These are phyloP conservation scores for Waitea zeae DNA, from an alignment of 1,284 basidiomycete genomes.

Conservation along the genomic window DNA sequence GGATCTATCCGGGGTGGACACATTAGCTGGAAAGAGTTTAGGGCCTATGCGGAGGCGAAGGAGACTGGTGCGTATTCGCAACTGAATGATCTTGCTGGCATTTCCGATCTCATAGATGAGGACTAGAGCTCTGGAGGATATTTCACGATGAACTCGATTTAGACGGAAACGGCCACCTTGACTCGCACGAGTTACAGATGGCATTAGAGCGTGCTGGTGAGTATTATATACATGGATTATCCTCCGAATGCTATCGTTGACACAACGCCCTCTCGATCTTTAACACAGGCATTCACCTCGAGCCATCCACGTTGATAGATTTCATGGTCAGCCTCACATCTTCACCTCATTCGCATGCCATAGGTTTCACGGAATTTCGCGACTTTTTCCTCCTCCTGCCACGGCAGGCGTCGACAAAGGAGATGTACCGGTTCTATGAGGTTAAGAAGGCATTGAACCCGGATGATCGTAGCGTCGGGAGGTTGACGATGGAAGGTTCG, in stretches of 20 bases:
- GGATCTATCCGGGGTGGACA: conserved; percentile 27
- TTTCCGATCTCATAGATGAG: conserved; percentile 10
- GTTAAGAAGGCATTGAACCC: conserved; percentile 57
- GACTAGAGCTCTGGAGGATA: conserved; percentile 68
- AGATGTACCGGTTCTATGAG: conserved; percentile 81
- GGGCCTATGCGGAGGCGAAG: conserved; percentile 58
- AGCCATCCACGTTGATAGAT: conserved; percentile 49
- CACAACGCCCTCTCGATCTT: conserved; percentile 7
- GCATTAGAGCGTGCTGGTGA: conserved; percentile 62
- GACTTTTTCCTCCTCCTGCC: conserved; percentile 83
- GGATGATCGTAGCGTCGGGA: conserved; percentile 60
- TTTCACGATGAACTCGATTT: conserved; percentile 81
- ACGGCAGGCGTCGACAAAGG: conserved; percentile 60
- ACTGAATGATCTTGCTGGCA: conserved; percentile 3
- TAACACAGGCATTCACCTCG: conserved; percentile 52
- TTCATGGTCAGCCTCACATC: conserved; percentile 68
- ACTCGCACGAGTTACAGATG: conserved; percentile 49
- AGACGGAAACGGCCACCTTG: conserved; percentile 71
- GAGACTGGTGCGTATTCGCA: conserved; percentile 43
- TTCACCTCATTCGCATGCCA: conserved; percentile 45
- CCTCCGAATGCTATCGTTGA: conserved; percentile 6
- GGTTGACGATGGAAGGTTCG: conserved; percentile 78
- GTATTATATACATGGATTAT: conserved; percentile 13
- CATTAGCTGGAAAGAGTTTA: conserved; percentile 68
- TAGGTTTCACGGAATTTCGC: conserved; percentile 77